phyloP scores from a whole-genome alignment of 768 basidiomycete genomes.

The Baorangia bicolor region DNA sequence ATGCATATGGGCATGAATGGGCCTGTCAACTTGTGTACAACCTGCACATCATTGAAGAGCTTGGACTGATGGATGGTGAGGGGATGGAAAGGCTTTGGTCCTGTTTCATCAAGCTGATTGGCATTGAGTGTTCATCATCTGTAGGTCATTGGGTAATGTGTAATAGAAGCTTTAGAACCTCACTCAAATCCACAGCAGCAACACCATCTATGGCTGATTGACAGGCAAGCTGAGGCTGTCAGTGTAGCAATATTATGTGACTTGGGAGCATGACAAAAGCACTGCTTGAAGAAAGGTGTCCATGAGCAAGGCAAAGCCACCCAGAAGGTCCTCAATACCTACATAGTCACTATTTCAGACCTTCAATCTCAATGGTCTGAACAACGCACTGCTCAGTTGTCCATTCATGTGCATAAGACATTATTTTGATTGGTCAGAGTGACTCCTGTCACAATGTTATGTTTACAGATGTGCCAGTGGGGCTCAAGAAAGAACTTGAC shows the following conservation, averaged over 20 bases:
- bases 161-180: no score
- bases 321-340: background rate
- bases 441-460: no score
- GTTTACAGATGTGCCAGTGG: conserved; percentile 26
- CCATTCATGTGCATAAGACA: background rate
- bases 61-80: conserved; percentile 22
- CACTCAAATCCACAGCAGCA: background rate
- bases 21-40: no score
- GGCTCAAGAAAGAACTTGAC: conserved; percentile 36
- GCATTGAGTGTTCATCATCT: conserved; percentile 29
- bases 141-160: conserved; percentile 24
- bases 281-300: background rate
- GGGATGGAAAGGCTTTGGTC: conserved; percentile 34
- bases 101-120: conserved; percentile 33
- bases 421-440: background rate
- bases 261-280: background rate
- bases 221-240: background rate
- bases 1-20: no score
- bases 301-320: background rate
- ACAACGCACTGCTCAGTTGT: background rate
- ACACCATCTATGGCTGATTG: background rate
- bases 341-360: background rate
- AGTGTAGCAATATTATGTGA: background rate
- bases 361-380: background rate
- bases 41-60: conserved; percentile 10